phyloP scores from a whole-genome alignment of 257 asterid genomes.

The Leptodermis oblonga region DNA sequence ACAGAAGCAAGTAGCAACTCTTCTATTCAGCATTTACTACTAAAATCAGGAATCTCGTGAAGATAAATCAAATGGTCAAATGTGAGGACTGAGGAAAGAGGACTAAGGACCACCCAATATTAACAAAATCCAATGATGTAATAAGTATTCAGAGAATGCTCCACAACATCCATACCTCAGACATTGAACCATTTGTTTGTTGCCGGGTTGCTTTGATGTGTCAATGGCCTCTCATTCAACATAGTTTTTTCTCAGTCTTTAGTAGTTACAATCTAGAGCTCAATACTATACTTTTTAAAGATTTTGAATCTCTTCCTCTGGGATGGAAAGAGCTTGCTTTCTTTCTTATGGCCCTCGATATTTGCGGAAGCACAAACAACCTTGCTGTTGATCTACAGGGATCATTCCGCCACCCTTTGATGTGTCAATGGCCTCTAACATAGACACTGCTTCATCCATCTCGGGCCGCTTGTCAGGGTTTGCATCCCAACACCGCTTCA shows the following conservation, averaged over 20 bases:
- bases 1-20: background rate
- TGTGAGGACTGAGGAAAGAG: no score
- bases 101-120: background rate
- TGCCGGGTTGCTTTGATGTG: no score
- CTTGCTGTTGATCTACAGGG: slow-evolving; percentile 51
- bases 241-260: background rate
- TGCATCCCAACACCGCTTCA: slow-evolving; percentile 88
- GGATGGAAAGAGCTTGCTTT: background rate
- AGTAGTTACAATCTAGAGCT: slow-evolving; percentile 4
- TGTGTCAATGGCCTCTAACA: slow-evolving; percentile 78
- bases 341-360: slow-evolving; percentile 30
- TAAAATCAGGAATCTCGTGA: background rate
- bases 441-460: slow-evolving; percentile 71
- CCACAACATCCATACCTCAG: background rate
- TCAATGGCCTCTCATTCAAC: background rate
- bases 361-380: slow-evolving; percentile 62
- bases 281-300: background rate
- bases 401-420: slow-evolving; percentile 92
- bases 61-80: background rate
- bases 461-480: slow-evolving; percentile 75
- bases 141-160: background rate
- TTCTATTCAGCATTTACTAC: background rate
- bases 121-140: background rate
- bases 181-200: slow-evolving; percentile 2
- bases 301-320: background rate